Evolutionary conservation across 2,329 filamentous ascomycete genomes (phyloP).

Genomic region (Corniculantispora saksenae): DNA sequence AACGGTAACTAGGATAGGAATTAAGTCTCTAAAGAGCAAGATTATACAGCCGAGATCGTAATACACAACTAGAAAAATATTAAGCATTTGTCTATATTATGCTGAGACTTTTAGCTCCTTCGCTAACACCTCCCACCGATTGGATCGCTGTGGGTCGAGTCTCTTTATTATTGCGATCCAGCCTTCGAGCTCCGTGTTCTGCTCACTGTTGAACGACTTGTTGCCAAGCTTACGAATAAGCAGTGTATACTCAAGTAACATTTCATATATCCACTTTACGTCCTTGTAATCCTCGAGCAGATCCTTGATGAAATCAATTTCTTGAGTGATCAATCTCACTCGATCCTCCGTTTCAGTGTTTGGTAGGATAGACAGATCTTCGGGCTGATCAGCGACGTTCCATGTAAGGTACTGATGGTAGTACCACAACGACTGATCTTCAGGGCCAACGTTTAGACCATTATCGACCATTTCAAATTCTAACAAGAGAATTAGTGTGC

Average conservation of each 20-base stretch:
- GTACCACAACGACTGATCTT: constrained; percentile 96
- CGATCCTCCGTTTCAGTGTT: constrained; percentile 63
- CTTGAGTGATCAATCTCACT: constrained; percentile 63
- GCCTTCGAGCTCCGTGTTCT: constrained; percentile 46
- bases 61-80: background rate
- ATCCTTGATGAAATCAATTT: constrained; percentile 74
- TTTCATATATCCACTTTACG: constrained; percentile 85
- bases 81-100: background rate
- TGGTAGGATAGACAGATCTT: constrained; percentile 61
- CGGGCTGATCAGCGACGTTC: constrained; percentile 56
- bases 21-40: background rate
- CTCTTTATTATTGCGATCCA: constrained; percentile 68
- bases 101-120: constrained; percentile 32
- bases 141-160: constrained; percentile 72
- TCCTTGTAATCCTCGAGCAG: constrained; percentile 59
- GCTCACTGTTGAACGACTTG: constrained; percentile 38
- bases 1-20: constrained; percentile 19
- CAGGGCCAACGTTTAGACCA: constrained; percentile 83
- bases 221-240: constrained; percentile 56
- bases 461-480: constrained; percentile 77
- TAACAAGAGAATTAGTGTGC: constrained; percentile 25
- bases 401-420: constrained; percentile 89
- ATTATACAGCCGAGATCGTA: background rate
- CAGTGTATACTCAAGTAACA: constrained; percentile 73
- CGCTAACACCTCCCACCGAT: constrained; percentile 75